Evolutionary conservation across 768 basidiomycete species (phyloP).

Genomic region (Suillus decipiens): DNA sequence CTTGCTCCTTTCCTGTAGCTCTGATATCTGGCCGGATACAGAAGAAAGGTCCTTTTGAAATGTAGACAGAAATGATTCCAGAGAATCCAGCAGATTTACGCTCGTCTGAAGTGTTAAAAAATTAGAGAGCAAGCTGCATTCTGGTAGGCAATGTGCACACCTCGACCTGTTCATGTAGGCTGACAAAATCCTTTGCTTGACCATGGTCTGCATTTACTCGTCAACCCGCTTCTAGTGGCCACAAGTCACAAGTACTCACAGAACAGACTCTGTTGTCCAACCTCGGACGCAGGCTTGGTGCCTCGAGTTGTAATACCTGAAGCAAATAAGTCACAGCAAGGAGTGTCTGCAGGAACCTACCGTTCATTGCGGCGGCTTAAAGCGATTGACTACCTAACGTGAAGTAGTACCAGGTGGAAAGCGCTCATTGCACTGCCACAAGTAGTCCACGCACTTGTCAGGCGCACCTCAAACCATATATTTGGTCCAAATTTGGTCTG

Average conservation of each 20-base stretch:
- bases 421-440: slow-evolving; percentile 1
- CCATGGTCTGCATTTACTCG: slow-evolving; percentile 30
- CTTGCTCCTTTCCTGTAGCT: slow-evolving; percentile 87
- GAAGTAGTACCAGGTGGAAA: too few species aligned
- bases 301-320: background rate
- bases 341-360: background rate
- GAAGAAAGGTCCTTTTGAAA: slow-evolving; percentile 94
- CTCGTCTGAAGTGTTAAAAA: slow-evolving; percentile 63
- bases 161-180: slow-evolving; percentile 91
- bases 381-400: background rate
- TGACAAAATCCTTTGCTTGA: slow-evolving; percentile 69
- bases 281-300: background rate
- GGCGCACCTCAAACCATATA: too few species aligned
- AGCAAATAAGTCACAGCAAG: background rate
- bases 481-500: too few species aligned
- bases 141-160: slow-evolving; percentile 38
- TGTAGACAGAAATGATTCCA: slow-evolving; percentile 90
- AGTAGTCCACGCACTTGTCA: too few species aligned
- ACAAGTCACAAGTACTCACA: background rate
- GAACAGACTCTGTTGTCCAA: background rate
- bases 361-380: background rate
- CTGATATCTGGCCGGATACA: slow-evolving; percentile 95
- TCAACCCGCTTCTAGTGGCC: background rate
- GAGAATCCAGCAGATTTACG: slow-evolving; percentile 77
- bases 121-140: background rate